Percentiles rank a stretch among this genome's conserved stretches.
These are phyloP conservation scores for Noccaea bulbosa DNA, from an alignment of 345 rosid species.

Conservation along the genomic window DNA sequence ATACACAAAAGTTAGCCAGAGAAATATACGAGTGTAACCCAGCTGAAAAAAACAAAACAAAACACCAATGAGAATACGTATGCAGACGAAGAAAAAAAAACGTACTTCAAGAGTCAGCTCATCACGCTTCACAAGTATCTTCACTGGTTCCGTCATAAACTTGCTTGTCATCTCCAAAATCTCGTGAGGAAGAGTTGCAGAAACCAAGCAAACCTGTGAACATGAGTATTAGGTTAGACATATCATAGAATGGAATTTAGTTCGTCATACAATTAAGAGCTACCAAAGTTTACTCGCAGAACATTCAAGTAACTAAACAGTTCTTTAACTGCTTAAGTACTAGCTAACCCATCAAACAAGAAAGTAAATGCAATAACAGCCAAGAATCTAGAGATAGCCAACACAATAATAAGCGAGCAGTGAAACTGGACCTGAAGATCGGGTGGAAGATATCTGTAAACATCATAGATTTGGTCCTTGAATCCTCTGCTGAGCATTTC, in stretches of 20 bases:
- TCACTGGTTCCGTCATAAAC: conserved; percentile 96
- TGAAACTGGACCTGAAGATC: conserved; percentile 83
- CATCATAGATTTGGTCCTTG: conserved; percentile 97
- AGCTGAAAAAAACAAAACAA: background rate
- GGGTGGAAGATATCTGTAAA: conserved; percentile 93
- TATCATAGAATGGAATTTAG: background rate
- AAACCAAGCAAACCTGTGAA: conserved; percentile 81
- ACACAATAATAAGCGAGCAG: background rate
- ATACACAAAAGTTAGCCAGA: conserved; percentile 7
- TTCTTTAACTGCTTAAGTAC: no score
- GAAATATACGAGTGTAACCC: conserved; percentile 2
- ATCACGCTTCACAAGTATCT: conserved; percentile 98
- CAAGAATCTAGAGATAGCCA: background rate
- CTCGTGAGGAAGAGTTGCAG: conserved; percentile 97
- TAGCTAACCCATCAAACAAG: background rate
- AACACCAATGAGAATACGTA: background rate
- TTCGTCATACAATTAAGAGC: background rate
- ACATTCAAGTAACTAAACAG: conserved; percentile 2
- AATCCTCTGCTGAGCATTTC: conserved; percentile 99
- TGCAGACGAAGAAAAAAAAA: conserved; percentile 16
- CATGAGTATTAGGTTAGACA: background rate
- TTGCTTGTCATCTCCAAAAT: conserved; percentile 92
- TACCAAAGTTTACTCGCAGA: conserved; percentile 2
- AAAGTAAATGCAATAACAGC: conserved; percentile 12
- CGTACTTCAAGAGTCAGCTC: conserved; percentile 93